Base-by-base conservation (phyloP, 2,329 filamentous ascomycete species). In the Ophiostoma angusticollis region DNA sequence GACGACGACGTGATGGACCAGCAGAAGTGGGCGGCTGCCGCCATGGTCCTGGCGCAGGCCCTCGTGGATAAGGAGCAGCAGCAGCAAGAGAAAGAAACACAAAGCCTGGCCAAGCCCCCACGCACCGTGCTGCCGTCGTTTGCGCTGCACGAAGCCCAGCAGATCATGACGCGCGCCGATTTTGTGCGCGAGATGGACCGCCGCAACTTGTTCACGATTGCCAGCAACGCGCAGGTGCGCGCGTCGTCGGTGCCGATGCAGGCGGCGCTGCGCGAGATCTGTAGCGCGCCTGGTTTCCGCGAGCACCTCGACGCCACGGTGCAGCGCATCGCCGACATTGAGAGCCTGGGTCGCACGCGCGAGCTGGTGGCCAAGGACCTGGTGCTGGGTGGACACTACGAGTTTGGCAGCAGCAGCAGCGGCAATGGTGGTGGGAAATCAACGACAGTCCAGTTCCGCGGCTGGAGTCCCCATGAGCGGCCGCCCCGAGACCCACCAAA, bases 161-260 rank as follows among this genome's bases (percentile, higher is more conserved):
- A 95, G 59, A 80, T 95, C 55, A 95, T 95, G 89, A 96, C 91
- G 12, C 73, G 91, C 38, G 80, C 85, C 43, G 91, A 98, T 59
- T 98, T 96, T 57, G 87, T 96, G 52, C 78, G 91, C 49, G 71
- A 78, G 44, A 87, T 96, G 54, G 91, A 98, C 61, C 84, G 91
- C 47, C 74, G 91, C 44, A 96, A 96, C 55, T 74, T 98, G 43
- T 95, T 96, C 61, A 91, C 84, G 46, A 96, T 98, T 52, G 89
- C 93, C 44, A 84, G 79, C 42, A 71, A 73, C 29, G 85, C 87
- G 13, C 80, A 82, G 56, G 91, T 98, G 7, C 78, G 91, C 33
- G 91, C 91, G 1, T 89, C 93, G 57, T 89, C 80, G 2, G 89
- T 98, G 19, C 91, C 91, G 2, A 98, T 98, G 91, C 85, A 93